phyloP scores from a whole-genome alignment of 768 basidiomycete genomes.

The Neoboletus subvelutipes region DNA sequence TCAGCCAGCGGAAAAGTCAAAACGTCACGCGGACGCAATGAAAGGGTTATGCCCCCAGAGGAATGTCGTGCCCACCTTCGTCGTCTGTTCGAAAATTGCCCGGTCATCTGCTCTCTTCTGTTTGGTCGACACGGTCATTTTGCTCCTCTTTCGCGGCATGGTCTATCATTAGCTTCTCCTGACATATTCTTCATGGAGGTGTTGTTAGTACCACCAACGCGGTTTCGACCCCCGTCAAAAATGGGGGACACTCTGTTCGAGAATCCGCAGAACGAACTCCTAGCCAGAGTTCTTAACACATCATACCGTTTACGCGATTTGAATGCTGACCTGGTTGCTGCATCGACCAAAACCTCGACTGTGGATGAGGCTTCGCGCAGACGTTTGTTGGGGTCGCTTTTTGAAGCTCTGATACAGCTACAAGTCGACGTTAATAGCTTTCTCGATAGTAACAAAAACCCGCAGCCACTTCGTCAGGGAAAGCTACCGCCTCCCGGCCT shows the following conservation, averaged over 20 bases:
- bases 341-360: slow-evolving; percentile 56
- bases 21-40: slow-evolving; percentile 75
- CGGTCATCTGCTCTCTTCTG: slow-evolving; percentile 77
- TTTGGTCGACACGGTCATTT: slow-evolving; percentile 93
- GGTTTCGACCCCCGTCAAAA: slow-evolving; percentile 91
- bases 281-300: slow-evolving; percentile 77
- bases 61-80: slow-evolving; percentile 95
- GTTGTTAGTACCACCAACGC: slow-evolving; percentile 87
- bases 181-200: slow-evolving; percentile 99
- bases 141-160: slow-evolving; percentile 56
- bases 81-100: slow-evolving; percentile 80
- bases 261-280: slow-evolving; percentile 91
- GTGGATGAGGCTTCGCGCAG: slow-evolving; percentile 51
- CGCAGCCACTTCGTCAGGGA: slow-evolving; percentile 77
- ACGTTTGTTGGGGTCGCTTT: slow-evolving; percentile 61
- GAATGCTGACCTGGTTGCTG: slow-evolving; percentile 61
- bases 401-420: slow-evolving; percentile 84
- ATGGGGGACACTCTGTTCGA: slow-evolving; percentile 94
- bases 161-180: slow-evolving; percentile 69
- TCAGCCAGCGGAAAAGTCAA: slow-evolving; percentile 79
- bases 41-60: slow-evolving; percentile 86
- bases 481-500: slow-evolving; percentile 90
- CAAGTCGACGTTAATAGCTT: slow-evolving; percentile 96
- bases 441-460: slow-evolving; percentile 96
- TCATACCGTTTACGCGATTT: slow-evolving; percentile 78